phyloP scores from a whole-genome alignment of 768 basidiomycete genomes.

The Sarcodon aspratus region DNA sequence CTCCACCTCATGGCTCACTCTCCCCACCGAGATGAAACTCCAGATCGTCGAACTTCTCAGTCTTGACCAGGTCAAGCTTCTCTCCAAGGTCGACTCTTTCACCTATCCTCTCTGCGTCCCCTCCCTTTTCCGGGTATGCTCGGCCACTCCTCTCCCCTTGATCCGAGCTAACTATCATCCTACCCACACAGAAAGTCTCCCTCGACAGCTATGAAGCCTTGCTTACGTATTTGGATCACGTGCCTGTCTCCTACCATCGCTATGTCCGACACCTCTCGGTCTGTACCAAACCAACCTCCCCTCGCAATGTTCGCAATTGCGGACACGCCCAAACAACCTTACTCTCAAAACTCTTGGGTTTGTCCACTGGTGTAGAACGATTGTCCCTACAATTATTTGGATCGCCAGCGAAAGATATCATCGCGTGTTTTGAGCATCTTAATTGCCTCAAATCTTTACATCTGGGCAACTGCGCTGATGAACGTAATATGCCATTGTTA shows the following conservation, averaged over 20 bases:
- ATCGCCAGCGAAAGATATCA: constrained; percentile 35
- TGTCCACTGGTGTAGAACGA: constrained; percentile 34
- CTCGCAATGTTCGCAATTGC: constrained; percentile 6
- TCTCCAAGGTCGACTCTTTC: constrained; percentile 38
- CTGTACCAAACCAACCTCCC: constrained; percentile 24
- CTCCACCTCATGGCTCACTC: constrained; percentile 31
- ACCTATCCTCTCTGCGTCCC: constrained; percentile 49
- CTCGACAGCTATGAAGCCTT: constrained; percentile 35
- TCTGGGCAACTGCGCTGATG: constrained; percentile 32
- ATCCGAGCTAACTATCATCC: not conserved
- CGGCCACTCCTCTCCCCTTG: not conserved
- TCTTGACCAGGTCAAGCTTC: constrained; percentile 27
- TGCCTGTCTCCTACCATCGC: constrained; percentile 41
- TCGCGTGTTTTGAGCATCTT: constrained; percentile 36
- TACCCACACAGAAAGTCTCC: constrained; percentile 29
- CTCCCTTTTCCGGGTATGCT: constrained; percentile 43
- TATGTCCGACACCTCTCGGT: constrained; percentile 39
- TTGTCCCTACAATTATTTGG: constrained; percentile 38
- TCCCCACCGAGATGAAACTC: constrained; percentile 60
- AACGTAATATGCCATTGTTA: constrained; percentile 25
- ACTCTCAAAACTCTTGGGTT: constrained; percentile 36
- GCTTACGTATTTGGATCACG: constrained; percentile 38
- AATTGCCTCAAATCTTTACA: constrained; percentile 30
- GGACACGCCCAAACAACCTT: constrained; percentile 24
- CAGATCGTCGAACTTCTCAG: constrained; percentile 41